phyloP scores from a whole-genome alignment of 192 early-diverging fungal genomes.

The Coemansia sp. region DNA sequence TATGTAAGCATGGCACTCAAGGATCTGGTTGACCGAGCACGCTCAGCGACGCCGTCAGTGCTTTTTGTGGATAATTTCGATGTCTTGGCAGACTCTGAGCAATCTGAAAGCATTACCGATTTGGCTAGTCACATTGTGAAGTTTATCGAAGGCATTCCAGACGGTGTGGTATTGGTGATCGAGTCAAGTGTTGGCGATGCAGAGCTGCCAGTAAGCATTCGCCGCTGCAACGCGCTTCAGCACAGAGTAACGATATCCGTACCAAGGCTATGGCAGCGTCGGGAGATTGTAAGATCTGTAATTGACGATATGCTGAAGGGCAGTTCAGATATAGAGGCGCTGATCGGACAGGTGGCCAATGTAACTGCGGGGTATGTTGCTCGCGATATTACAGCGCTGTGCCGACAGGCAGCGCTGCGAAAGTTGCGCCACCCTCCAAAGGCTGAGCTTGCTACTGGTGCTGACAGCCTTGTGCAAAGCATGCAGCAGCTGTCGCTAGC shows the following conservation, averaged over 20 bases:
- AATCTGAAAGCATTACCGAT: constrained; percentile 14
- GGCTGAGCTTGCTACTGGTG: neutral
- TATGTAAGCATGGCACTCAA: constrained; percentile 31
- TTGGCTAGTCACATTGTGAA: constrained; percentile 14
- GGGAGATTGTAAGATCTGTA: constrained; percentile 13
- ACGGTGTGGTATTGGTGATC: constrained; percentile 31
- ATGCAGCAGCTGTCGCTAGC: constrained; percentile 12
- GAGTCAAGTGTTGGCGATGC: constrained; percentile 20
- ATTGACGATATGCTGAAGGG: neutral
- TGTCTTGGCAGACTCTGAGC: constrained; percentile 23
- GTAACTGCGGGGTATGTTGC: constrained; percentile 48
- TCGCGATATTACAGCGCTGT: constrained; percentile 35
- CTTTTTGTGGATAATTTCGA: constrained; percentile 28
- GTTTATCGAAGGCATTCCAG: constrained; percentile 25
- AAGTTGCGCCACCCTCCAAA: constrained; percentile 8
- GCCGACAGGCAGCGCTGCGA: constrained; percentile 32
- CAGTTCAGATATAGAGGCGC: neutral
- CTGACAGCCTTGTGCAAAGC: neutral
- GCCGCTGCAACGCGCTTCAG: constrained; percentile 20
- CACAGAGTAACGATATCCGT: constrained; percentile 15
- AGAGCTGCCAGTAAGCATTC: constrained; percentile 24
- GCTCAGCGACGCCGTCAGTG: constrained; percentile 24
- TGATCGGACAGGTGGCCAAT: constrained; percentile 26
- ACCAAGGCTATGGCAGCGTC: constrained; percentile 25
- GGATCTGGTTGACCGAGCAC: constrained; percentile 17